Evolutionary conservation across 2,329 filamentous ascomycete genomes (phyloP), one percentile per base, ranked within the genome.

Genomic region (Tolypocladium sp.): DNA sequence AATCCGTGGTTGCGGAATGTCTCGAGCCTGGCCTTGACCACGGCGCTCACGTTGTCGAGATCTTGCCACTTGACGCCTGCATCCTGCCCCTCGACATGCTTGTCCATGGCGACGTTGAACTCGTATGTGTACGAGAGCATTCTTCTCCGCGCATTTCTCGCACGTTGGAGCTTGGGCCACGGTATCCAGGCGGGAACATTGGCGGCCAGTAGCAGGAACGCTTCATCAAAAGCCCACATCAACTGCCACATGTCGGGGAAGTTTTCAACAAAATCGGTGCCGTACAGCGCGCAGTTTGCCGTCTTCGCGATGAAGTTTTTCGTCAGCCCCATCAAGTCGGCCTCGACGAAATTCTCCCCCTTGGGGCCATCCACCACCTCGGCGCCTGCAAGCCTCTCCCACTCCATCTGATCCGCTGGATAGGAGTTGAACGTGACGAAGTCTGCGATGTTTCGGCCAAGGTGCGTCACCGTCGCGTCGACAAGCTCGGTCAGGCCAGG

Each of bases 251-350:
- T 69, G 0, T 74, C 70, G 3, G 72, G 69, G 17, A 73, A 76
- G 62, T 77, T 74, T 35, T 75, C 69, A 52, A 75, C 68, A 64
- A 77, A 75, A 59, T 77, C 71, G 3, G 70, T 71, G n/a, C 76
- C 76, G 54, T 76, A 71, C 6, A 77, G 64, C 2, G 72, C 67
- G 4, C 66, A 62, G 15, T 68, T 74, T 10, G 72, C 69, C 2
- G 73, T 70, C 25, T 65, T 67, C 33, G 71, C 71, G 10, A 74
- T 66, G 59, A 74, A 76, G 59, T 71, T 71, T 17, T 69, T 71
- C 3, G 70, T 64, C 37, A 76, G 61, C 25, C 69, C 68, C 49
- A 69, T 66, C 52, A 74, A 63, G 38, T 75, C 71, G 1, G 66
- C 68, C 25, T 73, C 69, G 61, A 74, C 72, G 49, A 67, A 67